Conservation (phyloP, 2,329 filamentous ascomycete genomes). For the Trichoderma pleuroti region DNA sequence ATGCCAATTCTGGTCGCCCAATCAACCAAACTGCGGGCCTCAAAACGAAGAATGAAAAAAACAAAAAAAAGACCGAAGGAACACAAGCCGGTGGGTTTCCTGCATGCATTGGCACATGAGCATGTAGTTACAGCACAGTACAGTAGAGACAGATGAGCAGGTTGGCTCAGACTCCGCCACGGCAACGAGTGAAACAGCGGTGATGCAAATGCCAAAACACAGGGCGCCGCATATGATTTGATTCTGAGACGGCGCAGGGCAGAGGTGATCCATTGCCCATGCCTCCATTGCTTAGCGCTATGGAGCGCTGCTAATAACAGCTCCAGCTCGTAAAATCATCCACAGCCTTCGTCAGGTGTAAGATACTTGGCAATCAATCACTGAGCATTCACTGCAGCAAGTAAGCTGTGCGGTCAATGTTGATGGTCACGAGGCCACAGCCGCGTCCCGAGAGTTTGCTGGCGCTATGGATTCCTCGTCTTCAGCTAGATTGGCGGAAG, state of each 20-base stretch:
- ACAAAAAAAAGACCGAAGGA: background rate
- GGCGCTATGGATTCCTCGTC: background rate
- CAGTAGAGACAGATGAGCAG: background rate
- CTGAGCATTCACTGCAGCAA: background rate
- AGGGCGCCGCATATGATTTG: conserved; percentile 1
- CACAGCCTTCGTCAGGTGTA: background rate
- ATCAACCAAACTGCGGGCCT: background rate
- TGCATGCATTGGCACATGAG: background rate
- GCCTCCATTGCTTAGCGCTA: background rate
- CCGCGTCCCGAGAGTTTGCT: background rate
- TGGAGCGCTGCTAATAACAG: background rate
- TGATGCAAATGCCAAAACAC: conserved; percentile 17
- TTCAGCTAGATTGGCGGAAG: background rate
- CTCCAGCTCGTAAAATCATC: background rate
- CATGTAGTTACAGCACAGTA: background rate
- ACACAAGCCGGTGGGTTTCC: background rate
- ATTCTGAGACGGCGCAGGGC: conserved; percentile 5
- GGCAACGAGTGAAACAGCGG: conserved; percentile 18
- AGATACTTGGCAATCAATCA: background rate
- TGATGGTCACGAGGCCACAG: conserved; percentile 9
- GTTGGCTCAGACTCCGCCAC: conserved; percentile 6
- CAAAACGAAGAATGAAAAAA: background rate
- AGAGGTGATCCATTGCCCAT: background rate
- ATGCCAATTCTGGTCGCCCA: background rate
- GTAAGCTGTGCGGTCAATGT: background rate